Conservation (phyloP, 2,329 filamentous ascomycete species). For the Cyanodermella asteris region DNA sequence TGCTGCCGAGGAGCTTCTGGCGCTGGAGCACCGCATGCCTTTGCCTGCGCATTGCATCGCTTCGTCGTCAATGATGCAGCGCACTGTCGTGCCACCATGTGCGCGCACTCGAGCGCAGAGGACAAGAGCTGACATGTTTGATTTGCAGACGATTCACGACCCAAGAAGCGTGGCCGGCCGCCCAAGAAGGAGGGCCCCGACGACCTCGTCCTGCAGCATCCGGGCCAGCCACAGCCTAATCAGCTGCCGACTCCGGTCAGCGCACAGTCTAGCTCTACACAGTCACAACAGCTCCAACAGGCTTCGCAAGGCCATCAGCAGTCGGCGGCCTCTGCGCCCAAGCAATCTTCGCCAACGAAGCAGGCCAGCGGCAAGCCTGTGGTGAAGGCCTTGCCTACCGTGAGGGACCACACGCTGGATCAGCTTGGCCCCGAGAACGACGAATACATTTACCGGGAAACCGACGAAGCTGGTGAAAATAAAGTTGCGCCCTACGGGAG, state of each 20-base stretch:
- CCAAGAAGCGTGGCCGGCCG: conserved; percentile 37
- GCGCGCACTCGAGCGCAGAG: too few species aligned
- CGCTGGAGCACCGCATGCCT: too few species aligned
- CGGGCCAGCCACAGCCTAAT: conserved; percentile 22
- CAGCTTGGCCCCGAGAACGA: conserved; percentile 75
- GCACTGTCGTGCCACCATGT: too few species aligned
- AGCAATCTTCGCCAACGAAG: conserved; percentile 47
- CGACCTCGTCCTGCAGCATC: conserved; percentile 30
- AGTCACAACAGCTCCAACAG: too few species aligned
- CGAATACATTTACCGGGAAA: conserved; percentile 85
- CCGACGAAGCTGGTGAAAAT: conserved; percentile 79
- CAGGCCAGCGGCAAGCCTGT: conserved; percentile 62
- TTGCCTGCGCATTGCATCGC: too few species aligned
- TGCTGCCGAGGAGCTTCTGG: too few species aligned
- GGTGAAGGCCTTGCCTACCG: conserved; percentile 83
- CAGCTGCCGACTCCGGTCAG: conserved; percentile 31
- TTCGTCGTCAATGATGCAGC: too few species aligned
- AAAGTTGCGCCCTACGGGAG: conserved; percentile 76
- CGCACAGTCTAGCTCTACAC: too few species aligned
- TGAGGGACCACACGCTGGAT: conserved; percentile 91
- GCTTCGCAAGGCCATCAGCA: conserved; percentile 26
- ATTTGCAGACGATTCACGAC: conserved; percentile 24
- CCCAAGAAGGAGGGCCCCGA: conserved; percentile 36
- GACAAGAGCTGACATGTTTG: conserved; percentile 2
- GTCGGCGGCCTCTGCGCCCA: conserved; percentile 23